These are phyloP conservation scores for Candida vartiovaarae DNA, from an alignment of 805 yeast genomes.

Conservation along the genomic window DNA sequence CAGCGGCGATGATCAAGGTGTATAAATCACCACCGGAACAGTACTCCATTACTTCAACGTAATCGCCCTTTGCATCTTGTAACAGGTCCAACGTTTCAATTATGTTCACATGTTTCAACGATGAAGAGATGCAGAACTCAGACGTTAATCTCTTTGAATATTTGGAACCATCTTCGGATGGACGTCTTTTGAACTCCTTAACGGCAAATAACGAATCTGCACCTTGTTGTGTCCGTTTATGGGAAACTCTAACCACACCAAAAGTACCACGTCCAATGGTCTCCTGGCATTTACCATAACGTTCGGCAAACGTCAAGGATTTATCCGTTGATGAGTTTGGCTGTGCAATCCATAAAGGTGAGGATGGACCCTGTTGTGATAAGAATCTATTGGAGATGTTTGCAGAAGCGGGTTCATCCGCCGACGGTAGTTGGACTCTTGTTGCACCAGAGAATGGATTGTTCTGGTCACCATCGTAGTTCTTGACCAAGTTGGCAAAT, in stretches of 20 bases:
- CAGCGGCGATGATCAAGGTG: slow-evolving; percentile 64
- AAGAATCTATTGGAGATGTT: slow-evolving; percentile 23
- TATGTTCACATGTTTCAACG: slow-evolving; percentile 71
- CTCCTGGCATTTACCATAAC: slow-evolving; percentile 93
- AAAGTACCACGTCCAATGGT: slow-evolving; percentile 90
- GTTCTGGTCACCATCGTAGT: slow-evolving; percentile 43
- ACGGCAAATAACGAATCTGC: slow-evolving; percentile 68
- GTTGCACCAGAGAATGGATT: slow-evolving; percentile 31
- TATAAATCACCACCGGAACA: slow-evolving; percentile 80
- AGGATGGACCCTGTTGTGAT: neutral
- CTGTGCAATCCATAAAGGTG: neutral
- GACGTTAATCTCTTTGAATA: slow-evolving; percentile 70
- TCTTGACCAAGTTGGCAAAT: slow-evolving; percentile 59
- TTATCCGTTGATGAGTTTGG: slow-evolving; percentile 1
- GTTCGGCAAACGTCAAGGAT: slow-evolving; percentile 58
- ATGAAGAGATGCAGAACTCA: slow-evolving; percentile 77
- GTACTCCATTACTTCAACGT: slow-evolving; percentile 80
- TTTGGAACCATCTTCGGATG: slow-evolving; percentile 54
- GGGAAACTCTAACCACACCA: slow-evolving; percentile 88
- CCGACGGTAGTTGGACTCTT: slow-evolving; percentile 8
- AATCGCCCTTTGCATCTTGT: slow-evolving; percentile 76
- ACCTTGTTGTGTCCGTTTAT: slow-evolving; percentile 41
- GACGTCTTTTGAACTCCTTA: slow-evolving; percentile 69
- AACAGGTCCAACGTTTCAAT: slow-evolving; percentile 70
- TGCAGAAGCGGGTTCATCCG: neutral